Conservation (phyloP, 2,329 filamentous ascomycete genomes). For the Clarireedia monteithiana region DNA sequence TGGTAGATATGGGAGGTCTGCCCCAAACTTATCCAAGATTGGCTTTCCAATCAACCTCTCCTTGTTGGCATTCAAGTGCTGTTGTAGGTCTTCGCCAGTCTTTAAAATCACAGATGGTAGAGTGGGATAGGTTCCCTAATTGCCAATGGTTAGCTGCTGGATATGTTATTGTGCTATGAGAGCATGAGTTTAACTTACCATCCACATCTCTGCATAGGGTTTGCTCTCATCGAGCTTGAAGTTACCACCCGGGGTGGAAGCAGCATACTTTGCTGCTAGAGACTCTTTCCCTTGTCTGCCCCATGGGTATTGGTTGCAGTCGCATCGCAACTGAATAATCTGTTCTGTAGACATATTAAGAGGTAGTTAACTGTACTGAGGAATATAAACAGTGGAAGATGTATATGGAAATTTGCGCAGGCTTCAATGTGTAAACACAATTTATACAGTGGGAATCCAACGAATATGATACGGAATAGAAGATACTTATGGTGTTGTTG, state of each 20-base stretch:
- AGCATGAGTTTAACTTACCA: not conserved
- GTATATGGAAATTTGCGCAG: no score
- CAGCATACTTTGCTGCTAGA: constrained; percentile 56
- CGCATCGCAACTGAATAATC: constrained; percentile 45
- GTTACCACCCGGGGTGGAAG: constrained; percentile 53
- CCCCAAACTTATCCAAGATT: constrained; percentile 52
- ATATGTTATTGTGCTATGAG: not conserved
- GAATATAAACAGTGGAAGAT: no score
- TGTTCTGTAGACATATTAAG: constrained; percentile 23
- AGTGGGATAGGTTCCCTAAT: constrained; percentile 75
- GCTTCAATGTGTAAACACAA: no score
- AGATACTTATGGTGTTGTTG: not conserved
- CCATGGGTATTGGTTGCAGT: constrained; percentile 48
- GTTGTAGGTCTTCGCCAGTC: constrained; percentile 55
- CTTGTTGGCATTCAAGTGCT: constrained; percentile 54
- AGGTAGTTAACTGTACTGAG: no score
- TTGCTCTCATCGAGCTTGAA: constrained; percentile 58
- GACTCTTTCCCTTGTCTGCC: constrained; percentile 61
- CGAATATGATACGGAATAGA: not conserved
- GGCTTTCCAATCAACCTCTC: constrained; percentile 55
- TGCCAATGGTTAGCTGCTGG: not conserved
- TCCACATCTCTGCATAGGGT: constrained; percentile 47
- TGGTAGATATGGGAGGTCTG: constrained; percentile 63
- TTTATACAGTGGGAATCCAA: not conserved
- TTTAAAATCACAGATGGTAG: constrained; percentile 56